These are phyloP conservation scores for Aspergillus terreus DNA, from an alignment of 2,329 filamentous ascomycete genomes.

Conservation along the genomic window DNA sequence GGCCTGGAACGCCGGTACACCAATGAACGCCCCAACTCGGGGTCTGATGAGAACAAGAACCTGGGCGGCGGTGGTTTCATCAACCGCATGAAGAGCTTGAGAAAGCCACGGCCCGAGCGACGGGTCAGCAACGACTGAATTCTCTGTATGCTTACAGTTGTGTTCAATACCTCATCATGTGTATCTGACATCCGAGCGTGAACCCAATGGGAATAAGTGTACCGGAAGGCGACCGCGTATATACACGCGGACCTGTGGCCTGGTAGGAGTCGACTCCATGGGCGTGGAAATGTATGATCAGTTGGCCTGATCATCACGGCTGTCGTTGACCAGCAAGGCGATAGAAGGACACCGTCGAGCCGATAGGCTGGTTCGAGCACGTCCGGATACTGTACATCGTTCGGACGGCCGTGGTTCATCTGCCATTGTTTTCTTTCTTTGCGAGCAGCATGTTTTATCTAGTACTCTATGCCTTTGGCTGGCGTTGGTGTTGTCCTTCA, in stretches of 20 bases:
- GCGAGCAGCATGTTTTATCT: too few species aligned
- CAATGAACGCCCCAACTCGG: conserved; percentile 44
- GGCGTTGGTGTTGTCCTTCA: too few species aligned
- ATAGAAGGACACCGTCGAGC: not conserved
- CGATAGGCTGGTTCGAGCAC: not conserved
- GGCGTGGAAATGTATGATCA: not conserved
- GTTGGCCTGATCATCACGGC: not conserved
- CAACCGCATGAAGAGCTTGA: conserved; percentile 77
- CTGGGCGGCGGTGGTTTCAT: conserved; percentile 60
- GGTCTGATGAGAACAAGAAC: conserved; percentile 40
- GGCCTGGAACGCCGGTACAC: conserved; percentile 63
- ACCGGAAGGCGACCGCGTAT: not conserved
- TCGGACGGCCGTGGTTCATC: not conserved
- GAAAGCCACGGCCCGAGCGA: conserved; percentile 47
- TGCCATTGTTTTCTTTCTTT: not conserved
- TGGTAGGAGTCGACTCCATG: not conserved
- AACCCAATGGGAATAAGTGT: not conserved
- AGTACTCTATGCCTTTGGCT: too few species aligned
- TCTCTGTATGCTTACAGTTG: not conserved
- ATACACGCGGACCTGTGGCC: not conserved
- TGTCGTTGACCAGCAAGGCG: too few species aligned
- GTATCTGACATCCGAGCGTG: not conserved
- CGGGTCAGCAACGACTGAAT: conserved; percentile 30
- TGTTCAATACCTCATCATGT: not conserved
- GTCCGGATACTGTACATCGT: not conserved